These are phyloP conservation scores for Lactarius hengduanensis DNA, from an alignment of 768 basidiomycete species.

Conservation along the genomic window DNA sequence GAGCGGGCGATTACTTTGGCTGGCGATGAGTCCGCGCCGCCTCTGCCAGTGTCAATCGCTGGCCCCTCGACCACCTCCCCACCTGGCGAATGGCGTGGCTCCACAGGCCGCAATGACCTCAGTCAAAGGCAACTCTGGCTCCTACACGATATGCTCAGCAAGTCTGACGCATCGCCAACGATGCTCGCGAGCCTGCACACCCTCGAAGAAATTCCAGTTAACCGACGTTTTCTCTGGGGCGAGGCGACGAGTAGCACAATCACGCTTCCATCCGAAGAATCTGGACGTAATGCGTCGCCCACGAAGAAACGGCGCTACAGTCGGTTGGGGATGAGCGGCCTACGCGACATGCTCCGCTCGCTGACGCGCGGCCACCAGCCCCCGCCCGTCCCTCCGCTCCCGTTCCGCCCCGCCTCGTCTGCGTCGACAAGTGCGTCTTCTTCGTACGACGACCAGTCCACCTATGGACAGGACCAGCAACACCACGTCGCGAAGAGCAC, in stretches of 20 bases:
- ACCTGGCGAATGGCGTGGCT: slow-evolving; percentile 62
- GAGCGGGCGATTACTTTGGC: slow-evolving; percentile 74
- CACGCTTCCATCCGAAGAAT: slow-evolving; percentile 73
- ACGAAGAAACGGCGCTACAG: slow-evolving; percentile 53
- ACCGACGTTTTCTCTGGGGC: slow-evolving; percentile 73
- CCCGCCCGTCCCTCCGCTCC: slow-evolving; percentile 31
- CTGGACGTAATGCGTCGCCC: slow-evolving; percentile 35
- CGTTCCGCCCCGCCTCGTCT: slow-evolving; percentile 39
- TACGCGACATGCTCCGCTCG: slow-evolving; percentile 71
- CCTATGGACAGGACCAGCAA: slow-evolving; percentile 11
- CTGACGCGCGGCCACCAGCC: slow-evolving; percentile 53
- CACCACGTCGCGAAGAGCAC: slow-evolving; percentile 54
- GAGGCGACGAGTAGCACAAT: slow-evolving; percentile 71
- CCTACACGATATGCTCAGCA: slow-evolving; percentile 75
- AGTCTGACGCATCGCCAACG: slow-evolving; percentile 39
- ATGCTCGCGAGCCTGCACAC: slow-evolving; percentile 31
- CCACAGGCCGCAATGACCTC: slow-evolving; percentile 80
- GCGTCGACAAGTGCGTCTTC: slow-evolving; percentile 63
- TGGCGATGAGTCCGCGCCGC: slow-evolving; percentile 56
- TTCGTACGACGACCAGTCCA: slow-evolving; percentile 36
- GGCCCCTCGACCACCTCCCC: slow-evolving; percentile 39
- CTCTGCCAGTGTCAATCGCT: slow-evolving; percentile 22
- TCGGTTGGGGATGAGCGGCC: slow-evolving; percentile 62
- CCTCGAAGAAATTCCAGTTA: slow-evolving; percentile 43
- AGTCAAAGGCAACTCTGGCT: slow-evolving; percentile 77